phyloP scores from a whole-genome alignment of 1,139 yeast genomes.

The Nakaseomyces bracarensis region DNA sequence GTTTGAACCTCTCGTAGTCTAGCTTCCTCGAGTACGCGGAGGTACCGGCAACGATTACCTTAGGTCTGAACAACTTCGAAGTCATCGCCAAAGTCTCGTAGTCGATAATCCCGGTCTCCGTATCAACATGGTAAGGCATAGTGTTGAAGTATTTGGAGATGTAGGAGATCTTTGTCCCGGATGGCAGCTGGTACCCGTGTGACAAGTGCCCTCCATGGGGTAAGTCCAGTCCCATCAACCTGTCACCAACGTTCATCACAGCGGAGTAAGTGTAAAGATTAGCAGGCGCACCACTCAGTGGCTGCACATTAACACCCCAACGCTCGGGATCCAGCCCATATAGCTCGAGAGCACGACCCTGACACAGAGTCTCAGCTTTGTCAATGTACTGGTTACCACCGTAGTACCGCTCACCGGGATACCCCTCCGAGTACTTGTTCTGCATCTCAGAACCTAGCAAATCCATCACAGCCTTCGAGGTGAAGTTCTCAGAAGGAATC shows the following conservation, averaged over 20 bases:
- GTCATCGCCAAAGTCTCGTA: conserved; percentile 81
- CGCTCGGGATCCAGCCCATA: conserved; percentile 63
- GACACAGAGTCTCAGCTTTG: conserved; percentile 82
- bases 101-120: conserved; percentile 81
- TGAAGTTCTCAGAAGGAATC: conserved; percentile 92
- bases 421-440: conserved; percentile 97
- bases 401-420: conserved; percentile 94
- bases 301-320: conserved; percentile 97
- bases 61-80: conserved; percentile 84
- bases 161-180: conserved; percentile 77
- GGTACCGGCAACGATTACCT: conserved; percentile 91
- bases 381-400: conserved; percentile 96
- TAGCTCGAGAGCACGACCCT: conserved; percentile 82
- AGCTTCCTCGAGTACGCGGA: conserved; percentile 89
- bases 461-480: conserved; percentile 91
- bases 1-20: conserved; percentile 82
- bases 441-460: conserved; percentile 93
- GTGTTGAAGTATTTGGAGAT: conserved; percentile 93
- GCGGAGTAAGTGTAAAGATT: conserved; percentile 90
- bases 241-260: conserved; percentile 81
- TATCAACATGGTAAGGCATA: conserved; percentile 88
- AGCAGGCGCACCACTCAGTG: conserved; percentile 94
- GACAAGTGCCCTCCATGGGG: conserved; percentile 98
- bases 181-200: conserved; percentile 84
- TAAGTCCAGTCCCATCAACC: conserved; percentile 91